Percentiles rank a stretch among this genome's conserved stretches.
These are phyloP conservation scores for Hymenoscyphus fraxineus DNA, from an alignment of 2,329 filamentous ascomycete genomes.

Conservation along the genomic window DNA sequence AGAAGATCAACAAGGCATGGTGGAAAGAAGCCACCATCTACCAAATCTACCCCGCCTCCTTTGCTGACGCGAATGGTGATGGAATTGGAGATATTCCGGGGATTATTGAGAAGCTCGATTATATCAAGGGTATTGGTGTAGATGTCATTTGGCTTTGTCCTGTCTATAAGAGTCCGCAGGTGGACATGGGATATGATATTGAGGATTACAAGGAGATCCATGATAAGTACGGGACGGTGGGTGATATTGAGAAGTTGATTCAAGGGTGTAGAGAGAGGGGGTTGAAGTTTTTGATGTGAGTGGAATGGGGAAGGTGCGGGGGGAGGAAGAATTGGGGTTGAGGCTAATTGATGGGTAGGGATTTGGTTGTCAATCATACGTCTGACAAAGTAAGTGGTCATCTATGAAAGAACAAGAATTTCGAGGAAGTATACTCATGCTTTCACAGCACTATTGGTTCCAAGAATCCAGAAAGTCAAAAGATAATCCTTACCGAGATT, in stretches of 20 bases:
- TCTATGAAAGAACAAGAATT: background rate
- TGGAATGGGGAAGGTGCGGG: background rate
- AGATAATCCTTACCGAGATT: constrained; percentile 52
- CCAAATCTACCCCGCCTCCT: constrained; percentile 58
- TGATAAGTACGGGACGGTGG: constrained; percentile 61
- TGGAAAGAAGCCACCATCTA: constrained; percentile 45
- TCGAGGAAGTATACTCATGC: background rate
- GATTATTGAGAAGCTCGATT: constrained; percentile 59
- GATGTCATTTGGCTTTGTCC: constrained; percentile 67
- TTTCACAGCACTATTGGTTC: constrained; percentile 52
- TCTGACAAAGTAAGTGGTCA: background rate
- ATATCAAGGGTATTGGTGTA: constrained; percentile 57
- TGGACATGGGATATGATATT: constrained; percentile 73
- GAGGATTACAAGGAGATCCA: constrained; percentile 65
- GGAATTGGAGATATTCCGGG: constrained; percentile 61
- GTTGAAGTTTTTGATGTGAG: constrained; percentile 60
- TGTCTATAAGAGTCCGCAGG: constrained; percentile 60
- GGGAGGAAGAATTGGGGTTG: background rate
- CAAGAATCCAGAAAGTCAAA: constrained; percentile 47
- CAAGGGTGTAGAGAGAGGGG: constrained; percentile 53
- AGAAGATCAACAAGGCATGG: constrained; percentile 28
- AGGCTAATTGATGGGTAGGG: background rate
- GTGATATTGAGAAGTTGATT: constrained; percentile 63
- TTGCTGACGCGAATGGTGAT: constrained; percentile 53
- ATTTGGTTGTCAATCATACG: constrained; percentile 8